A percentile compares a stretch with the other conserved stretches of the same genome.
Conservation (phyloP, 192 early-diverging fungal genomes). For the Anaeromyces robustus region DNA sequence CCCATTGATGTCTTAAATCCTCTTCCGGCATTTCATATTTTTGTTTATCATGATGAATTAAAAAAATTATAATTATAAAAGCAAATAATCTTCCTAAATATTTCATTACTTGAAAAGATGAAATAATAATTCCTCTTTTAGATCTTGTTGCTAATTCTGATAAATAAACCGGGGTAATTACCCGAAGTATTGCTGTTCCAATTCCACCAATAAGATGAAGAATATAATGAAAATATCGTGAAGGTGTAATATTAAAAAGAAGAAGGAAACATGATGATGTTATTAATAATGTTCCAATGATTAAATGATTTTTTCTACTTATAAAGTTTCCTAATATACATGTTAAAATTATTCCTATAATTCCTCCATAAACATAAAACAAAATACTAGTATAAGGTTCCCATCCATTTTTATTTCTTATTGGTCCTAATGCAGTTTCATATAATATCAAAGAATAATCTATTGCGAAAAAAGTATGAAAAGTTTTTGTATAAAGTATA, state of each 20-base stretch:
- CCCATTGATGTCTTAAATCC: background rate
- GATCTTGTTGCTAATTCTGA: background rate
- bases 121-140: background rate
- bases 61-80: background rate
- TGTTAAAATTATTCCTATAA: background rate
- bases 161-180: background rate
- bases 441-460: background rate
- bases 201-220: background rate
- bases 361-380: background rate
- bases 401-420: background rate
- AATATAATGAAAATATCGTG: background rate
- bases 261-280: background rate
- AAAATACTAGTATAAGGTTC: background rate
- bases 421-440: background rate
- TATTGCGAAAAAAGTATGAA: background rate
- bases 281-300: background rate
- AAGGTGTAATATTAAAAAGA: background rate
- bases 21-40: background rate
- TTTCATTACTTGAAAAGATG: background rate
- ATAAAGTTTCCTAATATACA: background rate
- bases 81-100: background rate
- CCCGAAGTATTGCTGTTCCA: background rate
- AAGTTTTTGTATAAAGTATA: background rate
- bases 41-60: background rate
- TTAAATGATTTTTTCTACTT: background rate